Evolutionary conservation across 2,329 filamentous ascomycete genomes (phyloP).

Genomic region (Ophiostoma himal-ulmi): DNA sequence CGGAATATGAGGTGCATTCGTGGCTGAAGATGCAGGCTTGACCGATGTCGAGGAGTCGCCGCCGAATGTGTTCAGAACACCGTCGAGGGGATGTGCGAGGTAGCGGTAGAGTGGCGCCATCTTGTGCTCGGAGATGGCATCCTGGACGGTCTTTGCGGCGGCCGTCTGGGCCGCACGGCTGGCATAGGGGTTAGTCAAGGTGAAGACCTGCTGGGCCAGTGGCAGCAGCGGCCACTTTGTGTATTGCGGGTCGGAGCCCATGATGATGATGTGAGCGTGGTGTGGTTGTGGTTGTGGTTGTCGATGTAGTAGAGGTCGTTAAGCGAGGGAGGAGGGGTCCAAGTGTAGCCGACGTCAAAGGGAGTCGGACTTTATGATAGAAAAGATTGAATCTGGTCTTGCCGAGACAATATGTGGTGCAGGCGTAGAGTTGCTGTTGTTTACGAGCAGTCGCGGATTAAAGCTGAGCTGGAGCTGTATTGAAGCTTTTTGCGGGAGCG

Average conservation of each 20-base stretch:
- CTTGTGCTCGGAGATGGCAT: conserved; percentile 76
- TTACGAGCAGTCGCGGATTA: not conserved
- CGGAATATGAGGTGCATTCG: conserved; percentile 24
- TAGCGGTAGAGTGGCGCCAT: conserved; percentile 85
- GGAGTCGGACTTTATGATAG: not conserved
- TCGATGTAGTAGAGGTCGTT: not conserved
- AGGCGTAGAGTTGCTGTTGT: not conserved
- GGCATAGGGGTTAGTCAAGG: conserved; percentile 73
- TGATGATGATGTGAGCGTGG: conserved; percentile 36
- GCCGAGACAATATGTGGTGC: not conserved
- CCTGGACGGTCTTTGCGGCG: conserved; percentile 67
- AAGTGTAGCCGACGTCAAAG: not conserved
- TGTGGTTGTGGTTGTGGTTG: not conserved
- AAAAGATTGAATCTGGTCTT: not conserved
- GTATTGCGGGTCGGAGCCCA: conserved; percentile 78
- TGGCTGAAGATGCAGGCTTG: conserved; percentile 28
- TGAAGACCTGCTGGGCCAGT: conserved; percentile 79
- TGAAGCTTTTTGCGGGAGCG: conserved; percentile 16
- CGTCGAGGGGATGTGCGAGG: conserved; percentile 73
- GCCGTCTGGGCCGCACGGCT: conserved; percentile 60
- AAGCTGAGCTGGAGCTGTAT: conserved; percentile 11
- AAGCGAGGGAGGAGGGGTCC: not conserved
- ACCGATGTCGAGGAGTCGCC: not conserved
- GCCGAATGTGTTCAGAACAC: conserved; percentile 63
- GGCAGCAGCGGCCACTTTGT: conserved; percentile 77